Conservation (phyloP, 2,329 filamentous ascomycete species). For the Talaromyces pinophilus region DNA sequence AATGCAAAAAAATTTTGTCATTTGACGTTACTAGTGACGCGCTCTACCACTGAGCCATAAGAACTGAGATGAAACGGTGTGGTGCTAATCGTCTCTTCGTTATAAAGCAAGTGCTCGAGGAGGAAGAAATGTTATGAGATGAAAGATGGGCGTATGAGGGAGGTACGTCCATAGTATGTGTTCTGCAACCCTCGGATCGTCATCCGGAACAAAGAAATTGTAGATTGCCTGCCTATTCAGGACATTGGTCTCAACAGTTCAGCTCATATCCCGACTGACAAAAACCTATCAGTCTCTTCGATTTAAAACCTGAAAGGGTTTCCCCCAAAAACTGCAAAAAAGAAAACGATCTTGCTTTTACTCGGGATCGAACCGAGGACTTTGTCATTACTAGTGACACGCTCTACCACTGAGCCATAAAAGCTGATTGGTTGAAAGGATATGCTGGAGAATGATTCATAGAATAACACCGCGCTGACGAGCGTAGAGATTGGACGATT, state of each 20-base stretch:
- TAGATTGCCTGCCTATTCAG: not conserved
- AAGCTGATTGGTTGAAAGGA: not conserved
- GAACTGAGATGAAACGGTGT: not conserved
- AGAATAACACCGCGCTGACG: not conserved
- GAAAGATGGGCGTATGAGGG: too few relatives aligned
- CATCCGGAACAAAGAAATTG: not conserved
- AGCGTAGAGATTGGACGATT: not conserved
- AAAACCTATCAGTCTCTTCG: not conserved
- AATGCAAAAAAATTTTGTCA: not conserved
- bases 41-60: not conserved
- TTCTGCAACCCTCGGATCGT: not conserved
- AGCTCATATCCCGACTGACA: not conserved
- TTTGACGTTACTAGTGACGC: not conserved
- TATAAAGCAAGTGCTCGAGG: not conserved
- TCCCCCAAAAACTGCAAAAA: not conserved
- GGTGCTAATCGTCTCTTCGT: not conserved
- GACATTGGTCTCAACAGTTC: not conserved
- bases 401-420: constrained; percentile 18
- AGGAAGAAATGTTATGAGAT: not conserved
- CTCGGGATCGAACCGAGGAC: constrained; percentile 15
- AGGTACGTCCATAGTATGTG: too few relatives aligned
- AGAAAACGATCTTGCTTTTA: not conserved
- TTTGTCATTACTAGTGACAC: constrained; percentile 15
- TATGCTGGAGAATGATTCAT: too few relatives aligned
- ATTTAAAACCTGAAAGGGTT: not conserved